Percentiles rank a stretch among this genome's conserved stretches.
Conservation (phyloP, 352 stramenopile species). For the Globisporangium megalacanthum region DNA sequence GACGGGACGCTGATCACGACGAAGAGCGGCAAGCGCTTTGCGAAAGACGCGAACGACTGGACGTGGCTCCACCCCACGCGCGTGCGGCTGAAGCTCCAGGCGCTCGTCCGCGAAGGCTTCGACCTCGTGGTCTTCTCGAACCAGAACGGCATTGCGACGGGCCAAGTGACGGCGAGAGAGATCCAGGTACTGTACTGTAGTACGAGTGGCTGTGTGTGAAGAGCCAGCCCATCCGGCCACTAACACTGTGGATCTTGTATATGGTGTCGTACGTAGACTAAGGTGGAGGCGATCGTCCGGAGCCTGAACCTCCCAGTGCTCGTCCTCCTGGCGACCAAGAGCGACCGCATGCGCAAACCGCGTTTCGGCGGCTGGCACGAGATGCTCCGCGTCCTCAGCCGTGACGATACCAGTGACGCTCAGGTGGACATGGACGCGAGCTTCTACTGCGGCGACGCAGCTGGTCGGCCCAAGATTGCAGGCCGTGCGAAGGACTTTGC, state of each 20-base stretch:
- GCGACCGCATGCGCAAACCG: conserved; percentile 79
- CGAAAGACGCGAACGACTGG: conserved; percentile 63
- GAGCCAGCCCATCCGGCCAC: background rate
- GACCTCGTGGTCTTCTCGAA: conserved; percentile 76
- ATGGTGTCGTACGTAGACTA: conserved; percentile 25
- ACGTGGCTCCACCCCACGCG: conserved; percentile 62
- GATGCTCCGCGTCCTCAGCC: conserved; percentile 29
- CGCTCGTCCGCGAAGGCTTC: conserved; percentile 42
- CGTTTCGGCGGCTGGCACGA: conserved; percentile 58
- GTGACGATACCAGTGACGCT: conserved; percentile 9
- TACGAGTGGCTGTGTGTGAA: background rate
- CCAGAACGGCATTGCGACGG: conserved; percentile 79
- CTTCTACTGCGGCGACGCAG: conserved; percentile 83
- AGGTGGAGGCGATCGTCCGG: conserved; percentile 57
- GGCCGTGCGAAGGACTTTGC: conserved; percentile 80
- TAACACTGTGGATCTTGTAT: background rate
- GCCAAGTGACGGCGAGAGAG: conserved; percentile 48
- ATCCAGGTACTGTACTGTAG: conserved; percentile 38
- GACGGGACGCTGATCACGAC: conserved; percentile 80
- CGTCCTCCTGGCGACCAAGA: conserved; percentile 62
- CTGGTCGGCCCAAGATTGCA: conserved; percentile 60
- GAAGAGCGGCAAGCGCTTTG: conserved; percentile 81
- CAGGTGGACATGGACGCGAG: conserved; percentile 41
- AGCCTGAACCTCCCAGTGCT: conserved; percentile 64
- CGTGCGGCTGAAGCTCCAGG: conserved; percentile 42